These are phyloP conservation scores for Trichoderma gamsii DNA, from an alignment of 495 filamentous ascomycete species.

Conservation along the genomic window DNA sequence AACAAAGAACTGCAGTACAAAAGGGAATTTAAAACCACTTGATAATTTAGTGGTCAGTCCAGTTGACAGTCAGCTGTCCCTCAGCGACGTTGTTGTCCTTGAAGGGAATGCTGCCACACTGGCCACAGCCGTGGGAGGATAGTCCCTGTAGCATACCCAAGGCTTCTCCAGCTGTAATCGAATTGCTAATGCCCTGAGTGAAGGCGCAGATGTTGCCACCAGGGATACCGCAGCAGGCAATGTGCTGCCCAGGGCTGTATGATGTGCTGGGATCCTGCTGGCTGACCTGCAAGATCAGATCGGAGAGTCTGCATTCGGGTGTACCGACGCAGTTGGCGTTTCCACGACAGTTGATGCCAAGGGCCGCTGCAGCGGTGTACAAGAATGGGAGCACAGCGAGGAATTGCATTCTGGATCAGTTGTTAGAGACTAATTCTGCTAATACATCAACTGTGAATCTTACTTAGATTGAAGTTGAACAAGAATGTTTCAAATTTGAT, in stretches of 20 bases:
- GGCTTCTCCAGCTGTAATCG: not conserved
- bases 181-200: not conserved
- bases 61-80: not conserved
- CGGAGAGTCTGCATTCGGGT: not conserved
- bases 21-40: not conserved
- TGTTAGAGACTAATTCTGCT: not conserved
- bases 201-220: not conserved
- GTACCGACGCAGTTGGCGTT: not conserved
- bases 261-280: not conserved
- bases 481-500: not conserved
- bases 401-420: not conserved
- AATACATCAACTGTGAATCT: not conserved
- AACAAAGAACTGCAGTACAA: not conserved
- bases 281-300: not conserved
- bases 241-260: not conserved
- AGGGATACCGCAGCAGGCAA: not conserved
- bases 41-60: not conserved
- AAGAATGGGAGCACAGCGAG: not conserved
- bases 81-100: not conserved
- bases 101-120: not conserved
- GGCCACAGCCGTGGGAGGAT: not conserved
- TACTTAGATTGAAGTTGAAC: not conserved
- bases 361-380: not conserved
- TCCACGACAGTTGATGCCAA: not conserved
- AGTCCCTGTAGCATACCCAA: not conserved